A percentile compares a stretch with the other conserved stretches of the same genome.
Conservation (phyloP, 257 asterid genomes). For the Thymus quinquecostatus region DNA sequence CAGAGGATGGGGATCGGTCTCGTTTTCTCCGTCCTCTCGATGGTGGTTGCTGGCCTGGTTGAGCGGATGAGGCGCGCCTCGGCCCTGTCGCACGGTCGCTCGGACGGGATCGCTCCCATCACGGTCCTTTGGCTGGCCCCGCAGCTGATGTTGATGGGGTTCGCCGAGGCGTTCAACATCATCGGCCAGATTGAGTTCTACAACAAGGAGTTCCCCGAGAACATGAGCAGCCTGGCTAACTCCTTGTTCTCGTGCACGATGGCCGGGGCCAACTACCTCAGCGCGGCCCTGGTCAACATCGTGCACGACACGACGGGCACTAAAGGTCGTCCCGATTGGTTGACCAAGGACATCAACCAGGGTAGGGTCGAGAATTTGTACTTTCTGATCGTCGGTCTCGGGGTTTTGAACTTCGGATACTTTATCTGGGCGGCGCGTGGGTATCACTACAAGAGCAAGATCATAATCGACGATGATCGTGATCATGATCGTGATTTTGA, state of each 20-base stretch:
- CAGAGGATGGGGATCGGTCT: conserved; percentile 88
- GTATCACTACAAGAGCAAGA: conserved; percentile 63
- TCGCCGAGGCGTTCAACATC: conserved; percentile 79
- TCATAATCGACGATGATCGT: conserved; percentile 36
- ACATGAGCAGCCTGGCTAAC: conserved; percentile 82
- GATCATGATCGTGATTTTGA: conserved; percentile 39
- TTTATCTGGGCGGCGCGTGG: conserved; percentile 57
- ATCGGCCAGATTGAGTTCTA: conserved; percentile 86
- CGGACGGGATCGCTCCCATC: conserved; percentile 54
- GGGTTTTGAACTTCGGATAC: conserved; percentile 61
- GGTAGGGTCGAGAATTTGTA: conserved; percentile 73
- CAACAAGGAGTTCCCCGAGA: conserved; percentile 84
- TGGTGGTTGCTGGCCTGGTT: conserved; percentile 68
- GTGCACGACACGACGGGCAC: conserved; percentile 64
- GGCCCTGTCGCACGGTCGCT: conserved; percentile 34
- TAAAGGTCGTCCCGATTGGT: conserved; percentile 70
- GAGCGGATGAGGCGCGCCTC: conserved; percentile 63
- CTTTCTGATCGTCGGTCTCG: conserved; percentile 64
- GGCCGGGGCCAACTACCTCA: conserved; percentile 72
- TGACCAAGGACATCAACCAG: conserved; percentile 61
- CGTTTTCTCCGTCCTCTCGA: conserved; percentile 62
- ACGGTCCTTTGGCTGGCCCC: conserved; percentile 88
- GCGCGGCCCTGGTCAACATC: conserved; percentile 59
- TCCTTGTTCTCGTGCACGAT: conserved; percentile 66
- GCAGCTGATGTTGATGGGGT: conserved; percentile 85